A percentile compares a stretch with the other conserved stretches of the same genome.
phyloP scores from a whole-genome alignment of 2,329 filamentous ascomycete genomes.

The Incumbomyces delicatus region DNA sequence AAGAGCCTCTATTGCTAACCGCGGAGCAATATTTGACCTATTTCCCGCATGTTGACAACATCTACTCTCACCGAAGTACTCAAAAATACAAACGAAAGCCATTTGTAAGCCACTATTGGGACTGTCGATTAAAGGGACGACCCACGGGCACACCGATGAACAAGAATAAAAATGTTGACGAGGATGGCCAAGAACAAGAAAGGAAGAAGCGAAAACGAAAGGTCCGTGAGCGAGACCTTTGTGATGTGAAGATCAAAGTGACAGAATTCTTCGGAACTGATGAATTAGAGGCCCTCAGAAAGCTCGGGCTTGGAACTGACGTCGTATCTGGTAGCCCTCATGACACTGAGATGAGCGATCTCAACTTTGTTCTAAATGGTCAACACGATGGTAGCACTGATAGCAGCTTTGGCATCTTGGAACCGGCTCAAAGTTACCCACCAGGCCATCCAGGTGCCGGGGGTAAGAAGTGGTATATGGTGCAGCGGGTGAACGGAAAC shows the following conservation, averaged over 20 bases:
- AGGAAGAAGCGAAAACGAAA: conserved; percentile 74
- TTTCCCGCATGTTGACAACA: conserved; percentile 74
- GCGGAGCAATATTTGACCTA: conserved; percentile 71
- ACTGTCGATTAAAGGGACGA: conserved; percentile 70
- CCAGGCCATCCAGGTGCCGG: conserved; percentile 38
- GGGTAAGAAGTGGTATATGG: conserved; percentile 57
- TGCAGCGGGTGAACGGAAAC: conserved; percentile 69
- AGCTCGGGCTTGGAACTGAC: conserved; percentile 11
- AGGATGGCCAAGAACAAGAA: conserved; percentile 45
- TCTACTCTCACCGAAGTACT: conserved; percentile 75
- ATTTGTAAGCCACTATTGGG: conserved; percentile 78
- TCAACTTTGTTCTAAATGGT: conserved; percentile 4
- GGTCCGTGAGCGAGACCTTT: conserved; percentile 67
- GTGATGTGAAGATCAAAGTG: conserved; percentile 79
- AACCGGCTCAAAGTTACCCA: conserved; percentile 31
- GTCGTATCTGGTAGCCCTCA: conserved; percentile 20
- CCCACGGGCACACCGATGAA: conserved; percentile 59
- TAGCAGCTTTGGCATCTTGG: conserved; percentile 35
- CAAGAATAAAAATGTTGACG: conserved; percentile 51
- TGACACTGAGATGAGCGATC: conserved; percentile 17
- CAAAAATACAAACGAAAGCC: conserved; percentile 72
- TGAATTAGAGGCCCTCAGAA: conserved; percentile 9
- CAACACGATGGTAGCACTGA: conserved; percentile 10
- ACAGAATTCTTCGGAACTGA: conserved; percentile 62
- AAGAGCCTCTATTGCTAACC: conserved; percentile 60